Evolutionary conservation across 2,329 filamentous ascomycete species (phyloP), one percentile per base, ranked within the genome.

Genomic region (Ophiognomonia clavigignenti-juglandacearum): DNA sequence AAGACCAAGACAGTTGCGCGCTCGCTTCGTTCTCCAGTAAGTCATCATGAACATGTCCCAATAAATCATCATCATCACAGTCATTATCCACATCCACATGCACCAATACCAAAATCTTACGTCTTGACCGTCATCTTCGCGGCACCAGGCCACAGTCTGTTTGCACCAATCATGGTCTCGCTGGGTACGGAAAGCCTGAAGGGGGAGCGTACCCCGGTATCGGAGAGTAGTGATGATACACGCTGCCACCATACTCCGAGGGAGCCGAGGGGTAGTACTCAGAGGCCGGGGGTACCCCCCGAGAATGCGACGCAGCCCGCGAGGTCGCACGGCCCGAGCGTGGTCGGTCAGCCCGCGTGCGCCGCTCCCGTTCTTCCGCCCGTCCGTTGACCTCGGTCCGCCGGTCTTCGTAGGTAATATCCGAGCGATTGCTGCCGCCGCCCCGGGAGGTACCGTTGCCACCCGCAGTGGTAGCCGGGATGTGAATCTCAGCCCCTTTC

Each of bases 401-500:
- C 46, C 67, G 66, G 42, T 79, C 75, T 22, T 81, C 77, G 4
- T 49, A 49, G 13, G 70, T 64, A 46, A 74, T 74, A 27, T 71
- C 60, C 44, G 72, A 73, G 59, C 70, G 75, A 11, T 69, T 70
- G 24, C 47, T 48, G n/a, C 45, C 47, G 19, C 42, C 49, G 13
- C 46, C 50, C 14, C 42, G 49, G 22, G 49, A 51, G 46, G 24
- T 43, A 44, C 67, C 67, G 52, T 83, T 80, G 56, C 60, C 61
- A 27, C 69, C 66, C 47, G 64, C 63, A 41, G 49, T 64, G 57
- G 55, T 57, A 18, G 61, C 61, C 39, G 69, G 68, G 53, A 82
- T 75, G 53, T 75, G 80, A 55, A 84, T 78, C 56, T 82, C 78
- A 19, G 78, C 78, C 31, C 78, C 79, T 41, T 80, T 75, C 32